Percentiles rank a stretch among this genome's conserved stretches.
Evolutionary conservation across 805 yeast species (phyloP).

Genomic region (Candida tibetensis): DNA sequence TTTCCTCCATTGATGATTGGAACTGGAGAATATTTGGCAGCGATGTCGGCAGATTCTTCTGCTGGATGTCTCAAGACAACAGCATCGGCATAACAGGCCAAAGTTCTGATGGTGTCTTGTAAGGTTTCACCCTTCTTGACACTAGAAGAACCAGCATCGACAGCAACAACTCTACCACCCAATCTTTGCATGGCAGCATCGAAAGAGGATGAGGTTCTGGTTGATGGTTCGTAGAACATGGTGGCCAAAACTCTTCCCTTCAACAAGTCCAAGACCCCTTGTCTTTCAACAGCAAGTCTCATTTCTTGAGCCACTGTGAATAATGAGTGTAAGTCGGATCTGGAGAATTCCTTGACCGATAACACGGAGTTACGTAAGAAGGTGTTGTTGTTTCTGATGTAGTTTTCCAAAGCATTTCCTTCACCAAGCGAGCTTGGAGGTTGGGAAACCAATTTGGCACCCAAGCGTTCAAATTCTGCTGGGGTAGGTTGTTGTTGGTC

Average conservation of each 20-base stretch:
- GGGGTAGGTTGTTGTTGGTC: slow-evolving; percentile 31
- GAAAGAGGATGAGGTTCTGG: slow-evolving; percentile 94
- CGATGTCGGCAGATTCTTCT: slow-evolving; percentile 86
- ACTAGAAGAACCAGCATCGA: slow-evolving; percentile 83
- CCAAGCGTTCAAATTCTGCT: slow-evolving; percentile 45
- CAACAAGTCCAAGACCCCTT: slow-evolving; percentile 88
- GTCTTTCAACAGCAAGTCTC: slow-evolving; percentile 94
- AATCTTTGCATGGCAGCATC: slow-evolving; percentile 99
- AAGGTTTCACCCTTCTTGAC: slow-evolving; percentile 97
- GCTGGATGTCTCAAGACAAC: slow-evolving; percentile 96
- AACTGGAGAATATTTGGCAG: slow-evolving; percentile 94
- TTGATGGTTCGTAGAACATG: slow-evolving; percentile 96
- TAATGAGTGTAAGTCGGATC: slow-evolving; percentile 87
- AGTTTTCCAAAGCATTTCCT: slow-evolving; percentile 74
- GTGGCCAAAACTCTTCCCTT: slow-evolving; percentile 91
- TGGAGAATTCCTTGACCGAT: slow-evolving; percentile 82
- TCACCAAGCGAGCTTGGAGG: slow-evolving; percentile 70
- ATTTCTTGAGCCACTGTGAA: slow-evolving; percentile 98
- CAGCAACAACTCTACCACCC: slow-evolving; percentile 94
- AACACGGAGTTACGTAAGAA: slow-evolving; percentile 85
- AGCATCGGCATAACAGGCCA: slow-evolving; percentile 95
- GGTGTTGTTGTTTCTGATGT: slow-evolving; percentile 81
- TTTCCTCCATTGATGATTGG: slow-evolving; percentile 98
- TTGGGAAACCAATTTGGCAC: slow-evolving; percentile 69
- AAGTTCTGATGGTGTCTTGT: slow-evolving; percentile 92